A percentile compares a stretch with the other conserved stretches of the same genome.
Conservation (phyloP, 768 basidiomycete species). For the Boletus vermiculosoides region DNA sequence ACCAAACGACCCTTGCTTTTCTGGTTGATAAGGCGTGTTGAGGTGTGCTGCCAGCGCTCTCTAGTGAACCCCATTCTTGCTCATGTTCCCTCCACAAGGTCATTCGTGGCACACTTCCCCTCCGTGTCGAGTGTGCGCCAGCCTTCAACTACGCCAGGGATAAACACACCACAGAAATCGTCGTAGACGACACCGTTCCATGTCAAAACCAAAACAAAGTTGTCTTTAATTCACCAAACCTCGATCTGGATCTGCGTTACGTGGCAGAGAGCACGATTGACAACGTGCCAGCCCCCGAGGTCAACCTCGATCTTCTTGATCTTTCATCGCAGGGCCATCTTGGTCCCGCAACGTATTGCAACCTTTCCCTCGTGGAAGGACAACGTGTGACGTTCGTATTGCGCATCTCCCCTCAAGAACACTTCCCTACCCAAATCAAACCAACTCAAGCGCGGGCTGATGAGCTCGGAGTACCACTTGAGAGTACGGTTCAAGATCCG, state of each 20-base stretch:
- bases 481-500: slow-evolving; percentile 32
- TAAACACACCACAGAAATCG: slow-evolving; percentile 60
- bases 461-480: slow-evolving; percentile 44
- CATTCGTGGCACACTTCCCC: slow-evolving; percentile 77
- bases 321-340: slow-evolving; percentile 70
- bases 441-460: slow-evolving; percentile 42
- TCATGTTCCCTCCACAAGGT: slow-evolving; percentile 41
- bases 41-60: slow-evolving; percentile 38
- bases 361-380: slow-evolving; percentile 73
- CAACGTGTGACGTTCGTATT: slow-evolving; percentile 90
- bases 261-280: slow-evolving; percentile 58
- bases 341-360: slow-evolving; percentile 59
- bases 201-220: slow-evolving; percentile 51
- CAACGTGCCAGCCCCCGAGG: slow-evolving; percentile 46
- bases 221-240: slow-evolving; percentile 54
- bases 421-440: slow-evolving; percentile 9
- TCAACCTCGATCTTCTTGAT: slow-evolving; percentile 62
- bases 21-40: slow-evolving; percentile 83
- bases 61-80: not conserved
- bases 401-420: slow-evolving; percentile 58
- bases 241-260: slow-evolving; percentile 76
- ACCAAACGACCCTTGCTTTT: slow-evolving; percentile 65
- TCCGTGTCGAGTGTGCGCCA: slow-evolving; percentile 88
- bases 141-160: slow-evolving; percentile 94
- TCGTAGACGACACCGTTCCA: slow-evolving; percentile 47